Conservation (phyloP, 2,329 filamentous ascomycete species). For the Cladosporium colombiae region DNA sequence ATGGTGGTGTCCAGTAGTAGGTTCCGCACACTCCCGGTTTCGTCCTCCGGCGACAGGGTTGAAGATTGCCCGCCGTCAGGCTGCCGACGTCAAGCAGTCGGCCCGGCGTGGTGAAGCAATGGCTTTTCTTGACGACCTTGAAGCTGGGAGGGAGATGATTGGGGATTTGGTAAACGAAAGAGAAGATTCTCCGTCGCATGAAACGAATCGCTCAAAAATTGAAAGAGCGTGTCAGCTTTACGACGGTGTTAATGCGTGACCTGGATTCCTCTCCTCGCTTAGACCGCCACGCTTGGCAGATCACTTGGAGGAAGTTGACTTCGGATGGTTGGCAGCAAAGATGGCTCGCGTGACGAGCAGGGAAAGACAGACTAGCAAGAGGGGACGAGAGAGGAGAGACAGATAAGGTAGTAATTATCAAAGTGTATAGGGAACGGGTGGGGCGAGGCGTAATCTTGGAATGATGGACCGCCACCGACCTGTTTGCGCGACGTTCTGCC, state of each 20-base stretch:
- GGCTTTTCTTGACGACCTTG: not conserved
- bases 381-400: not conserved
- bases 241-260: not conserved
- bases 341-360: constrained; percentile 3
- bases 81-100: not conserved
- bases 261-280: constrained; percentile 2
- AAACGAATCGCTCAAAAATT: not conserved
- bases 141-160: not conserved
- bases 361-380: not conserved
- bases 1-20: not conserved
- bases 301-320: not conserved
- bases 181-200: not conserved
- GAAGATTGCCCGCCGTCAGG: not conserved
- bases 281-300: constrained; percentile 5
- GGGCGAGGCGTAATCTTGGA: constrained; percentile 8
- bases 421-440: constrained; percentile 9
- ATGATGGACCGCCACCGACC: not conserved
- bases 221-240: not conserved
- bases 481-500: constrained; percentile 6
- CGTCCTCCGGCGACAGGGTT: not conserved
- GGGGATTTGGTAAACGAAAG: too few relatives aligned
- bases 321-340: not conserved
- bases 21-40: not conserved
- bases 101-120: not conserved
- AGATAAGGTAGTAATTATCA: constrained; percentile 7